phyloP scores from a whole-genome alignment of 441 rosid genomes.

The Populus hybrid region DNA sequence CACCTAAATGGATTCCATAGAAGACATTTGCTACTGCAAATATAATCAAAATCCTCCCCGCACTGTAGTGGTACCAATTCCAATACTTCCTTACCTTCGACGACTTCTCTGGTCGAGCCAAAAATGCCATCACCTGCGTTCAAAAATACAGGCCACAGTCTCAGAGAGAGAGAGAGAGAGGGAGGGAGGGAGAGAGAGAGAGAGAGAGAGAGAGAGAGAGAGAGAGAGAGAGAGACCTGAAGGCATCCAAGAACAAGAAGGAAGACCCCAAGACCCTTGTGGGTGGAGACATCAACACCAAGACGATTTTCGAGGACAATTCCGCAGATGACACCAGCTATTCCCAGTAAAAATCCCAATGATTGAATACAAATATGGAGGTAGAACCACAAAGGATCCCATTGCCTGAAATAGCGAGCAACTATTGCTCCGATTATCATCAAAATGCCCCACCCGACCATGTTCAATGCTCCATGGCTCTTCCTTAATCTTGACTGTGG shows the following conservation, averaged over 20 bases:
- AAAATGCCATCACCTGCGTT: constrained; percentile 49
- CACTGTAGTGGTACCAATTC: constrained; percentile 74
- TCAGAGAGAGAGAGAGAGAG: too few relatives aligned
- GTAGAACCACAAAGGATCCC: constrained; percentile 78
- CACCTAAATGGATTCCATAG: constrained; percentile 63
- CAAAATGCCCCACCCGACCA: constrained; percentile 71
- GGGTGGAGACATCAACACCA: constrained; percentile 40
- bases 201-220: rapidly evolving
- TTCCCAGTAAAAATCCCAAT: constrained; percentile 19
- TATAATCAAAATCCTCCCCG: constrained; percentile 46
- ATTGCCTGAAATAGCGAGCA: constrained; percentile 24
- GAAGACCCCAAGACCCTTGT: constrained; percentile 62
- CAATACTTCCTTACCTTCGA: constrained; percentile 62
- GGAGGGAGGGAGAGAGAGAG: too few relatives aligned
- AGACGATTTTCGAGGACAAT: constrained; percentile 50
- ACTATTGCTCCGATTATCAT: background rate
- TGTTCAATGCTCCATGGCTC: constrained; percentile 74
- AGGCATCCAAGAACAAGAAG: constrained; percentile 71
- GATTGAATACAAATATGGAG: background rate
- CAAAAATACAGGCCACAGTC: background rate
- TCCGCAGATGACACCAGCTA: constrained; percentile 37
- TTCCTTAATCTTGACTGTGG: constrained; percentile 40
- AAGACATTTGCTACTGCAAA: constrained; percentile 64
- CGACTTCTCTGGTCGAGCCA: constrained; percentile 53
- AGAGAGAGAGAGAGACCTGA: constrained; percentile 35